A percentile compares a stretch with the other conserved stretches of the same genome.
These are phyloP conservation scores for Brassica cretica DNA, from an alignment of 345 rosid species.

Conservation along the genomic window DNA sequence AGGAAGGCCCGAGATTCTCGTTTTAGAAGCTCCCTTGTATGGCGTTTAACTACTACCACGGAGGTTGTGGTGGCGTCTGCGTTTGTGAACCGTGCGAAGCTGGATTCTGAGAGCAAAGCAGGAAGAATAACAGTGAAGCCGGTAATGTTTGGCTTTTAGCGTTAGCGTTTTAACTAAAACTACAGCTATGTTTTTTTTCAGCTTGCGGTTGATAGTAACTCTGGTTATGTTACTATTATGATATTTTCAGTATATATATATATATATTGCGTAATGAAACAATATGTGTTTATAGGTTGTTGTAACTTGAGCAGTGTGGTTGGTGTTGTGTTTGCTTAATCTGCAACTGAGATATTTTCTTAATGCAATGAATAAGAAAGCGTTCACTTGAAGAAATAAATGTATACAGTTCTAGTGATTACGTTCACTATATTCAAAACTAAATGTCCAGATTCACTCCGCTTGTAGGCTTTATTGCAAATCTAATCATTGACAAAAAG, in stretches of 20 bases:
- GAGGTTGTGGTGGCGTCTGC: conserved; percentile 21
- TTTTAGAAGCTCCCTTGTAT: background rate
- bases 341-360: conserved; percentile 1
- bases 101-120: conserved; percentile 32
- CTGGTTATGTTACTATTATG: conserved; percentile 18
- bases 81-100: conserved; percentile 27
- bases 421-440: background rate
- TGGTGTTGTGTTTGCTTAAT: conserved; percentile 17
- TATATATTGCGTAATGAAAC: background rate
- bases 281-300: conserved; percentile 15
- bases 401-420: background rate
- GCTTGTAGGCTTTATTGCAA: background rate
- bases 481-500: too few species aligned
- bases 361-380: background rate
- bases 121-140: conserved; percentile 29
- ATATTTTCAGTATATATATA: conserved; percentile 25
- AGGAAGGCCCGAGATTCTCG: conserved; percentile 18
- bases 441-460: background rate
- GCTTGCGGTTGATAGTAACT: conserved; percentile 23
- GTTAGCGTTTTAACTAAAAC: conserved; percentile 25
- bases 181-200: conserved; percentile 22
- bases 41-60: conserved; percentile 30
- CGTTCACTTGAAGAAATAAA: background rate
- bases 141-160: conserved; percentile 27
- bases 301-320: conserved; percentile 11